Conservation (phyloP, 2,329 filamentous ascomycete genomes). For the Chrysoporthe austroafricana region DNA sequence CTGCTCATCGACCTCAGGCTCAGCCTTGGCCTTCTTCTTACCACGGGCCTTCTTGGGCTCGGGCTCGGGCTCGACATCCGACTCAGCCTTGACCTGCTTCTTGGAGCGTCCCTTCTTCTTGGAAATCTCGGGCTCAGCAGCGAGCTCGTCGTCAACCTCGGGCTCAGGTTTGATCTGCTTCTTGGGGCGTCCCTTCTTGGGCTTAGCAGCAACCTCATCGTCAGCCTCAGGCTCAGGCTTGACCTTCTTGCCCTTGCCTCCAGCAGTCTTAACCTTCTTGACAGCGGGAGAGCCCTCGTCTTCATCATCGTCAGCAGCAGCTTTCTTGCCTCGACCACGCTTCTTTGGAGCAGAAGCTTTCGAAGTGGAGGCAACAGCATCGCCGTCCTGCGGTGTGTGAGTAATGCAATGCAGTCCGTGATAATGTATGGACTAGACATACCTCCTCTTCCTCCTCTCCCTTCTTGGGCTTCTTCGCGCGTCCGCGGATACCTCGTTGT, state of each 20-base stretch:
- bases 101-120: slow-evolving; percentile 44
- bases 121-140: slow-evolving; percentile 54
- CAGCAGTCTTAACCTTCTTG: slow-evolving; percentile 34
- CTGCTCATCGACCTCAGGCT: slow-evolving; percentile 12
- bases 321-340: slow-evolving; percentile 42
- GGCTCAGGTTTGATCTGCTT: slow-evolving; percentile 36
- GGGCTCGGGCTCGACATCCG: slow-evolving; percentile 21
- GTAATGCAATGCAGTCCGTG: slow-evolving; percentile 20
- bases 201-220: slow-evolving; percentile 54
- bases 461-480: slow-evolving; percentile 41
- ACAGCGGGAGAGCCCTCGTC: slow-evolving; percentile 42
- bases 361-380: slow-evolving; percentile 29
- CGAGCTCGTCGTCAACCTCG: slow-evolving; percentile 45
- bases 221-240: slow-evolving; percentile 30
- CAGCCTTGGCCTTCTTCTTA: slow-evolving; percentile 38
- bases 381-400: slow-evolving; percentile 29
- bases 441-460: slow-evolving; percentile 37
- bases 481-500: slow-evolving; percentile 63
- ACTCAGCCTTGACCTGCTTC: slow-evolving; percentile 16
- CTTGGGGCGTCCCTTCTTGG: slow-evolving; percentile 41
- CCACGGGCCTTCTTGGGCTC: not conserved
- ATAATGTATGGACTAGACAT: slow-evolving; percentile 15
- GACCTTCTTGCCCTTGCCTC: slow-evolving; percentile 34
- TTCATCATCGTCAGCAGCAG: slow-evolving; percentile 36
- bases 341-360: slow-evolving; percentile 40